Percentiles rank a stretch among this genome's conserved stretches.
Conservation (phyloP, 805 yeast genomes). For the Candida oleophila region DNA sequence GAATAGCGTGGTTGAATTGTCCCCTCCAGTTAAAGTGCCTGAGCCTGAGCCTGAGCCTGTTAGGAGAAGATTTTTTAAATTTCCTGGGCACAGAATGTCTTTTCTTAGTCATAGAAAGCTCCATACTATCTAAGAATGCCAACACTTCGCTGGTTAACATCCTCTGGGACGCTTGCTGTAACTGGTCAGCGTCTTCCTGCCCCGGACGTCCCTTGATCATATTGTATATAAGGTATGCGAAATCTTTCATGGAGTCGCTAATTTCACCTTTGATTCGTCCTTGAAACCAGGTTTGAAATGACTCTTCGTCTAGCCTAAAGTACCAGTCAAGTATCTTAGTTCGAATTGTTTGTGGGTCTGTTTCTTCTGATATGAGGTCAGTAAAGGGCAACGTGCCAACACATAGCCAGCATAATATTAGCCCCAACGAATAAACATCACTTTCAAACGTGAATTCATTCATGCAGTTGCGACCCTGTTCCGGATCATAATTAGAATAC, state of each 20-base stretch:
- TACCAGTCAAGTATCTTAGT: constrained; percentile 32
- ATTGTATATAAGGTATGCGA: constrained; percentile 22
- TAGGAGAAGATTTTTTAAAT: neutral
- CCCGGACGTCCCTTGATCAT: constrained; percentile 29
- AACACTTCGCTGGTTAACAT: constrained; percentile 17
- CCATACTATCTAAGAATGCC: constrained; percentile 20
- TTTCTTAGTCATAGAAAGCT: neutral
- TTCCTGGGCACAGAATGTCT: neutral
- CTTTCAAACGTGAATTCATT: constrained; percentile 66
- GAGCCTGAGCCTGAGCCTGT: too few relatives aligned
- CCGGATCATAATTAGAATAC: constrained; percentile 15
- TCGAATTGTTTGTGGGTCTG: constrained; percentile 30
- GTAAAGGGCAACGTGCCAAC: constrained; percentile 67
- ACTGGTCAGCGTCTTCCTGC: neutral
- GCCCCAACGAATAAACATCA: constrained; percentile 80
- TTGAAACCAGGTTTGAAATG: constrained; percentile 28
- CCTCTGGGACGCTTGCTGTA: constrained; percentile 4
- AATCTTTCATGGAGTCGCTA: constrained; percentile 10
- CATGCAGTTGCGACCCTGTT: constrained; percentile 23
- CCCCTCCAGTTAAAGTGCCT: too few relatives aligned
- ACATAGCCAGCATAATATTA: constrained; percentile 75
- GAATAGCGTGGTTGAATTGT: too few relatives aligned
- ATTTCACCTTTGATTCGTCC: neutral
- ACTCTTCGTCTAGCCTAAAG: constrained; percentile 13
- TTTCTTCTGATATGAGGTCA: constrained; percentile 13